Evolutionary conservation across 225 moss, liverwort and hornwort genomes (phyloP).

Genomic region (Polytrichum formosum): DNA sequence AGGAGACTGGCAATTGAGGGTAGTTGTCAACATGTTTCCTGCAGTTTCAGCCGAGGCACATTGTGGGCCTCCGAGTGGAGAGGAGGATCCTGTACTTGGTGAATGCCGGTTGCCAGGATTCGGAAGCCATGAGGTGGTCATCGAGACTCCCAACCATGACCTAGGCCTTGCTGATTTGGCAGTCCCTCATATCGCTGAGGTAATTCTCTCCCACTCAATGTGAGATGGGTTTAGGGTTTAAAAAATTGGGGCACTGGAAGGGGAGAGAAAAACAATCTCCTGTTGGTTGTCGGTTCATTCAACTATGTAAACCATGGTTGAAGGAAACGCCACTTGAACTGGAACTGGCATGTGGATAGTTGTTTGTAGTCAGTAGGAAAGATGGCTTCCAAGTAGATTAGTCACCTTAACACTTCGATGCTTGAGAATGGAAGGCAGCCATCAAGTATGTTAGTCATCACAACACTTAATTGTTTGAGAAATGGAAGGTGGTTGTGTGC

Average conservation of each 20-base stretch:
- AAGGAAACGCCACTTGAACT: too few relatives aligned
- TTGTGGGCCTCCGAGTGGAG: not conserved
- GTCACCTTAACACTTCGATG: too few relatives aligned
- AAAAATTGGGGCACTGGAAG: not conserved
- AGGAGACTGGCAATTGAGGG: conserved; percentile 42
- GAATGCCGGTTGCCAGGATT: conserved; percentile 33
- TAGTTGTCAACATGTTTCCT: conserved; percentile 30
- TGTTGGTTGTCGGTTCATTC: too few relatives aligned
- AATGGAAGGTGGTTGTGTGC: too few relatives aligned
- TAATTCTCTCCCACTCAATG: not conserved
- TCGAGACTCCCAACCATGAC: conserved; percentile 45
- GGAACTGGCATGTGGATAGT: too few relatives aligned
- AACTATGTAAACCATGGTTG: too few relatives aligned
- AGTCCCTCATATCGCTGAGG: conserved; percentile 24
- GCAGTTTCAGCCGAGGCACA: conserved; percentile 29
- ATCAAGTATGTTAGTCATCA: too few relatives aligned
- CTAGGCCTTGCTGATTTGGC: conserved; percentile 18
- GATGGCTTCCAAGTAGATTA: too few relatives aligned
- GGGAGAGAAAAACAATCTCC: not conserved
- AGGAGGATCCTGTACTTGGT: conserved; percentile 7
- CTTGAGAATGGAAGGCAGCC: too few relatives aligned
- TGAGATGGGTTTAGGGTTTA: not conserved
- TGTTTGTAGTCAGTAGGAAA: too few relatives aligned
- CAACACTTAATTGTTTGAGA: too few relatives aligned
- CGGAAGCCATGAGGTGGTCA: conserved; percentile 52